Conservation (phyloP, 2,329 filamentous ascomycete species). For the Xylaria sp. region DNA sequence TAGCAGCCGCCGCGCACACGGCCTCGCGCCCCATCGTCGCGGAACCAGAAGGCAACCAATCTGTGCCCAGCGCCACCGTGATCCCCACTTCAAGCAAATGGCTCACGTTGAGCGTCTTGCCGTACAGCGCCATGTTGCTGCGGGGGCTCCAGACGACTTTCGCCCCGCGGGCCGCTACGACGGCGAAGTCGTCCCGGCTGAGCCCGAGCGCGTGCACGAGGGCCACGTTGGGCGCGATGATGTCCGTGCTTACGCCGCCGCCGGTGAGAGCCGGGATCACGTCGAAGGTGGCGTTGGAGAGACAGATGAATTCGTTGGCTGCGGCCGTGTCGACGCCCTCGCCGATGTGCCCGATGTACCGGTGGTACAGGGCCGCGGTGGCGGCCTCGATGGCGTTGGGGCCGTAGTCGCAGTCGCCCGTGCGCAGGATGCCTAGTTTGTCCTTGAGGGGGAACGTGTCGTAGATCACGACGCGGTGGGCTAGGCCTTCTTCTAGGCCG, state of each 20-base stretch:
- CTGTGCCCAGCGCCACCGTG: conserved; percentile 48
- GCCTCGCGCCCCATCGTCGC: conserved; percentile 47
- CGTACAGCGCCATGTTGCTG: conserved; percentile 48
- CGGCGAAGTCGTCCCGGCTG: conserved; percentile 40
- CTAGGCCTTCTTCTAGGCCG: conserved; percentile 42
- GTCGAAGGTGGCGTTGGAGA: conserved; percentile 45
- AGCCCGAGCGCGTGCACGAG: conserved; percentile 47
- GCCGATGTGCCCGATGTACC: conserved; percentile 46
- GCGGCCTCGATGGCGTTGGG: conserved; percentile 35
- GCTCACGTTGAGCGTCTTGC: conserved; percentile 45
- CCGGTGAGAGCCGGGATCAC: conserved; percentile 35
- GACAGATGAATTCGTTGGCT: conserved; percentile 47
- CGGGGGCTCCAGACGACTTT: conserved; percentile 48
- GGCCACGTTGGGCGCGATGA: conserved; percentile 44
- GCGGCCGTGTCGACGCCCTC: conserved; percentile 47
- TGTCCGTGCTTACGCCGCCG: conserved; percentile 44
- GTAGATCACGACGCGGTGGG: conserved; percentile 34
- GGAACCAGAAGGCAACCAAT: conserved; percentile 48
- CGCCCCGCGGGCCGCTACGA: conserved; percentile 46
- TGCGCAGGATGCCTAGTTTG: conserved; percentile 39
- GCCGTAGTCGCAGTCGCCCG: conserved; percentile 48
- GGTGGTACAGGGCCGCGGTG: conserved; percentile 32
- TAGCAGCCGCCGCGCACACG: conserved; percentile 36
- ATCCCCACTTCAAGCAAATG: conserved; percentile 44
- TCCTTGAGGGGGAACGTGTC: conserved; percentile 48